Conservation (phyloP, 192 early-diverging fungal genomes). For the Umbelopsis ramanniana region DNA sequence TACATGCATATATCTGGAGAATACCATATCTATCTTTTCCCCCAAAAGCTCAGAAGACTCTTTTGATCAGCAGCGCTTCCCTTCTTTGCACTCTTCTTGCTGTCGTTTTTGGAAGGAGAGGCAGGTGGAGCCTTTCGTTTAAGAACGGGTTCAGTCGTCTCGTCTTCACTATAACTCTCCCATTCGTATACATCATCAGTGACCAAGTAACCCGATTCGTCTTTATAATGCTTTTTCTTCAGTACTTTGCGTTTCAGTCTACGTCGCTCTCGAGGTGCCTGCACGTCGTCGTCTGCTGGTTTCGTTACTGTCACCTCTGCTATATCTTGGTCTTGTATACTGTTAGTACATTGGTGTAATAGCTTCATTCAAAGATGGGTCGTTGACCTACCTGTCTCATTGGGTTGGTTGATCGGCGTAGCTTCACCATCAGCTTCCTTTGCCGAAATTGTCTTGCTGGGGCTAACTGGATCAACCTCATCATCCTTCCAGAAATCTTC, state of each 20-base stretch:
- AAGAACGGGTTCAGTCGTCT: not conserved
- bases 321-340: not conserved
- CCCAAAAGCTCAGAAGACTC: constrained; percentile 31
- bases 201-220: constrained; percentile 24
- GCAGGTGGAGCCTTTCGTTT: constrained; percentile 15
- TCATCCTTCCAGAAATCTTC: constrained; percentile 17
- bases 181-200: constrained; percentile 27
- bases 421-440: not conserved
- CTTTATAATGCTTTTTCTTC: constrained; percentile 25
- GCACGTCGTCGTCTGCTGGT: not conserved
- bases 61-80: constrained; percentile 17
- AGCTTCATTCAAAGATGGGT: not conserved
- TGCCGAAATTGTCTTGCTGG: not conserved
- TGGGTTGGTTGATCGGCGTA: not conserved
- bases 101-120: not conserved
- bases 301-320: not conserved
- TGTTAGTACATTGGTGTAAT: not conserved
- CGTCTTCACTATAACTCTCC: constrained; percentile 21
- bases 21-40: constrained; percentile 2
- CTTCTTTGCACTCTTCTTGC: constrained; percentile 12
- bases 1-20: too few relatives aligned
- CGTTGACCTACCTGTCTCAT: not conserved
- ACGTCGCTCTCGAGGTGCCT: not conserved
- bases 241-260: constrained; percentile 21
- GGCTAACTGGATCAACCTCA: not conserved